These are phyloP conservation scores for Russula brevipes DNA, from an alignment of 768 basidiomycete genomes.

Conservation along the genomic window DNA sequence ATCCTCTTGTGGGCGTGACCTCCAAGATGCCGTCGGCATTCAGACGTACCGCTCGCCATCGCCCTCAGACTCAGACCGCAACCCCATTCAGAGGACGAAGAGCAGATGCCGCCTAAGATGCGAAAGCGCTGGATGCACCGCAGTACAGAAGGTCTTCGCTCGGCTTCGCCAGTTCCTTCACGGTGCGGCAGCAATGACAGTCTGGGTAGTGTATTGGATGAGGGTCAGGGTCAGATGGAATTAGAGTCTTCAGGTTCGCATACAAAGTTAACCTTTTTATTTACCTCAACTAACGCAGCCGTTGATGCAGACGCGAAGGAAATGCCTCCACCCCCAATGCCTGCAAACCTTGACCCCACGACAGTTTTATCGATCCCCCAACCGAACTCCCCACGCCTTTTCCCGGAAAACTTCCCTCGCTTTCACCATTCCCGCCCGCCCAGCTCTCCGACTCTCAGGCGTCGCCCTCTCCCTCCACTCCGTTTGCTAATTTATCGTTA, in stretches of 20 bases:
- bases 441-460: conserved; percentile 7
- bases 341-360: conserved; percentile 41
- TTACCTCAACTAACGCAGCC: background rate
- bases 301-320: conserved; percentile 33
- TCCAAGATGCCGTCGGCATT: conserved; percentile 5
- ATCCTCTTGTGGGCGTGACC: background rate
- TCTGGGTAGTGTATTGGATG: conserved; percentile 22
- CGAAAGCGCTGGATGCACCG: conserved; percentile 27
- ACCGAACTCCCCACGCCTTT: conserved; percentile 15
- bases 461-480: conserved; percentile 29
- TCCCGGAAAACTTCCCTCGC: conserved; percentile 11
- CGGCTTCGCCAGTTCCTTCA: conserved; percentile 20
- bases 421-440: background rate
- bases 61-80: conserved; percentile 18
- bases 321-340: conserved; percentile 52
- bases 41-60: conserved; percentile 22
- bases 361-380: conserved; percentile 31
- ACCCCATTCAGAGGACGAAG: conserved; percentile 17
- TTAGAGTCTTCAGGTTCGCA: conserved; percentile 26
- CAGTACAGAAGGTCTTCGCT: conserved; percentile 21
- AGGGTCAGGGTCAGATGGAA: conserved; percentile 23
- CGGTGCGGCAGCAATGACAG: conserved; percentile 25
- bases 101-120: conserved; percentile 25
- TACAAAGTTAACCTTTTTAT: background rate
- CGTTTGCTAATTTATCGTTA: conserved; percentile 51